phyloP scores from a whole-genome alignment of 768 basidiomycete species.

The Flagelloscypha sp. region DNA sequence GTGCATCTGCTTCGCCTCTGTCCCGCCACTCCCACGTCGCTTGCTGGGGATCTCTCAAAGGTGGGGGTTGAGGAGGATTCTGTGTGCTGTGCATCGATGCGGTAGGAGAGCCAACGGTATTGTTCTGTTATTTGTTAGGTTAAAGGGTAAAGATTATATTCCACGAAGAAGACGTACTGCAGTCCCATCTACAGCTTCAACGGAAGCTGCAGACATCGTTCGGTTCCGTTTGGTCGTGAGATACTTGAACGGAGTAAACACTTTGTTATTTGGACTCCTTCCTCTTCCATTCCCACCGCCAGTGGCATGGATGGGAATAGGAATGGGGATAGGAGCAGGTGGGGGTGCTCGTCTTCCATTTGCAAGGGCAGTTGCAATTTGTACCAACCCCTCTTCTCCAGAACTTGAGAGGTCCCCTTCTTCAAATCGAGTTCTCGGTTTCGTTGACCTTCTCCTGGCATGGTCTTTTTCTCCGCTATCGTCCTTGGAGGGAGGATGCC shows the following conservation, averaged over 20 bases:
- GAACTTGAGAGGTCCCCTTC: no score
- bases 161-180: constrained; percentile 46
- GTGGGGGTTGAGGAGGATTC: constrained; percentile 46
- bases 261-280: constrained; percentile 34
- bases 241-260: constrained; percentile 59
- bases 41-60: constrained; percentile 50
- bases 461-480: not conserved
- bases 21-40: constrained; percentile 71
- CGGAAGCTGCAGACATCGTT: constrained; percentile 64
- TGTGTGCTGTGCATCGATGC: constrained; percentile 60
- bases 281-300: no score
- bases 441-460: no score
- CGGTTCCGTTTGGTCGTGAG: constrained; percentile 50
- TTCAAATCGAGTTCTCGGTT: no score
- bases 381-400: no score
- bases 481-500: constrained; percentile 8
- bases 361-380: no score
- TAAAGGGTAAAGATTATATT: constrained; percentile 5
- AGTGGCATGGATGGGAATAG: constrained; percentile 21
- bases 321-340: constrained; percentile 19
- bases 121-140: constrained; percentile 34
- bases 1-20: constrained; percentile 45
- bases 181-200: constrained; percentile 74
- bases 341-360: no score
- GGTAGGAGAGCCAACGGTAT: constrained; percentile 69